phyloP scores from a whole-genome alignment of 257 asterid species.

The Solanum chaucha region DNA sequence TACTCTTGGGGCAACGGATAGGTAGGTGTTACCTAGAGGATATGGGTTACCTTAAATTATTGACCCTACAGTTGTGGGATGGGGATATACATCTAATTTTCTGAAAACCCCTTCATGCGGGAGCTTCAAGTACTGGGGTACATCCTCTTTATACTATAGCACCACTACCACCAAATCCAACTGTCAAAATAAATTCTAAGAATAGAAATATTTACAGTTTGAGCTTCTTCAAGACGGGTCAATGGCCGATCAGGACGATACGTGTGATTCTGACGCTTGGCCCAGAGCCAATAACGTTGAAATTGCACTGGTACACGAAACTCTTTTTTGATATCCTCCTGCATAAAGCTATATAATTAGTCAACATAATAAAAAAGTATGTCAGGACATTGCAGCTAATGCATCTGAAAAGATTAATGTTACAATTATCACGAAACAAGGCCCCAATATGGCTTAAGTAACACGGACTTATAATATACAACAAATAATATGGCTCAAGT shows the following conservation, averaged over 20 bases:
- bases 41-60: neutral
- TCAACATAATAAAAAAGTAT: neutral
- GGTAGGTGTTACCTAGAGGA: neutral
- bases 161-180: neutral
- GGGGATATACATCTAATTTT: neutral
- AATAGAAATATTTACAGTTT: constrained; percentile 32
- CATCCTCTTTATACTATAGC: neutral
- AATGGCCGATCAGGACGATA: constrained; percentile 87
- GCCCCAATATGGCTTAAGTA: neutral
- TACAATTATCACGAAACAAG: neutral
- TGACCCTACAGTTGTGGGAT: neutral
- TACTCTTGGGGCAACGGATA: neutral
- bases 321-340: constrained; percentile 89
- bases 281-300: constrained; percentile 98
- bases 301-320: constrained; percentile 74
- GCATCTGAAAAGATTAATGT: neutral
- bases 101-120: neutral
- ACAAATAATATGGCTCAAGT: neutral
- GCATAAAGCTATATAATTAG: constrained; percentile 5
- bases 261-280: constrained; percentile 89
- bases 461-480: neutral
- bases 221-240: constrained; percentile 71
- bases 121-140: neutral
- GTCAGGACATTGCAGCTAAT: neutral
- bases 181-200: neutral